These are phyloP conservation scores for Porcisia deanei DNA, from an alignment of 208 protist genomes.

Conservation along the genomic window DNA sequence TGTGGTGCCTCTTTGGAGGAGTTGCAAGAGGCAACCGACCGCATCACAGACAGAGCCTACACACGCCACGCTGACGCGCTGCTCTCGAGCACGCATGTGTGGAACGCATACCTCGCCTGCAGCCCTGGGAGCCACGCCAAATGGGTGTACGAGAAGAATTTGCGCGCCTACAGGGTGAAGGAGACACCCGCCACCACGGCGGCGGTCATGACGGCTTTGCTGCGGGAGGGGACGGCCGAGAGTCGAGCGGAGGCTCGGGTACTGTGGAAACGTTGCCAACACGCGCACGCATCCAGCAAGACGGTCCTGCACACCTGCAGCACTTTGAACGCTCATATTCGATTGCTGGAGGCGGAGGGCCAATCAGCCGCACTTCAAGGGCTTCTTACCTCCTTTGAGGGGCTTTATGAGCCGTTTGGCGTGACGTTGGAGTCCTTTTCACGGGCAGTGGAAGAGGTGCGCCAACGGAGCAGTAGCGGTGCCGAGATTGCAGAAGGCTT, in stretches of 20 bases:
- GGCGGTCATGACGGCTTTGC: constrained; percentile 59
- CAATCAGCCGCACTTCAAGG: constrained; percentile 19
- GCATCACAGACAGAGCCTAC: constrained; percentile 46
- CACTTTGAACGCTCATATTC: constrained; percentile 32
- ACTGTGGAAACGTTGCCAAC: constrained; percentile 38
- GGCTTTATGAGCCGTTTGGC: constrained; percentile 46
- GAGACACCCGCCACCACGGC: constrained; percentile 52
- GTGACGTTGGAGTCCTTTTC: constrained; percentile 36
- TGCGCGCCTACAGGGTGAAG: constrained; percentile 45
- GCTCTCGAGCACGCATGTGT: constrained; percentile 55
- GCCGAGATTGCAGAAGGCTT: background rate
- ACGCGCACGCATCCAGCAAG: constrained; percentile 2
- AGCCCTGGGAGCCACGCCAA: constrained; percentile 51
- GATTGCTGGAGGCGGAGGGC: constrained; percentile 25
- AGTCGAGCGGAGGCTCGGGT: constrained; percentile 30
- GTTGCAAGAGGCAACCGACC: constrained; percentile 54
- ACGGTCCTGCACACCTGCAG: constrained; percentile 34
- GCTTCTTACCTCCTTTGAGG: constrained; percentile 41
- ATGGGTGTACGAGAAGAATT: constrained; percentile 58
- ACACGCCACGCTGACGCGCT: constrained; percentile 49
- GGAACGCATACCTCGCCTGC: constrained; percentile 66
- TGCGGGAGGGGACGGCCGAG: constrained; percentile 16
- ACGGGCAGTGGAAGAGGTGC: background rate
- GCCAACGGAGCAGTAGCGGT: background rate
- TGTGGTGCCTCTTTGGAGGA: constrained; percentile 45